Conservation (phyloP, 179 eudicot genomes). For the Gypsophila paniculata region DNA sequence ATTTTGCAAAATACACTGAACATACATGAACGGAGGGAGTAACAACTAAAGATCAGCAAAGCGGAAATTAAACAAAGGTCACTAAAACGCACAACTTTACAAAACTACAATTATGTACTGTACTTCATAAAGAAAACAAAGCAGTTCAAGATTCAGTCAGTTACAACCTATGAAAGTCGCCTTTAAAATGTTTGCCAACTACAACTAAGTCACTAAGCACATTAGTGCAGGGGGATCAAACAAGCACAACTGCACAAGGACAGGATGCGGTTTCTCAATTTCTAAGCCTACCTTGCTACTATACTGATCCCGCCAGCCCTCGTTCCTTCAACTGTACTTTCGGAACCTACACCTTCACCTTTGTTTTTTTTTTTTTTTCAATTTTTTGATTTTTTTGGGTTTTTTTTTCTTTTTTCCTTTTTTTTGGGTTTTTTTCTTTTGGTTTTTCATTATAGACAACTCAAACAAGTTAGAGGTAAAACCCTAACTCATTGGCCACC, state of each 20-base stretch:
- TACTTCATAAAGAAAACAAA: background rate
- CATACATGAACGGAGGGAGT: too few species aligned
- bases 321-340: slow-evolving; percentile 24
- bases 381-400: background rate
- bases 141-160: slow-evolving; percentile 20
- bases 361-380: background rate
- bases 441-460: slow-evolving; percentile 8
- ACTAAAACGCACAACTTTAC: background rate
- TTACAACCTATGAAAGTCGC: slow-evolving; percentile 26
- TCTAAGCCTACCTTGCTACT: slow-evolving; percentile 26
- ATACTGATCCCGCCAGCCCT: slow-evolving; percentile 21
- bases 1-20: too few species aligned
- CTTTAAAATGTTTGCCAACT: slow-evolving; percentile 17
- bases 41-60: background rate
- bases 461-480: slow-evolving; percentile 15
- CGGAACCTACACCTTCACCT: background rate
- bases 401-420: background rate
- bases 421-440: background rate
- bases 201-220: slow-evolving; percentile 14
- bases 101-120: background rate
- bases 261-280: slow-evolving; percentile 18
- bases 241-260: background rate
- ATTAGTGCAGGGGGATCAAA: slow-evolving; percentile 17
- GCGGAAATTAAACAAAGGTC: background rate
- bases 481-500: slow-evolving; percentile 20